Conservation (phyloP, 805 yeast species). For the Saturnispora saitoi region DNA sequence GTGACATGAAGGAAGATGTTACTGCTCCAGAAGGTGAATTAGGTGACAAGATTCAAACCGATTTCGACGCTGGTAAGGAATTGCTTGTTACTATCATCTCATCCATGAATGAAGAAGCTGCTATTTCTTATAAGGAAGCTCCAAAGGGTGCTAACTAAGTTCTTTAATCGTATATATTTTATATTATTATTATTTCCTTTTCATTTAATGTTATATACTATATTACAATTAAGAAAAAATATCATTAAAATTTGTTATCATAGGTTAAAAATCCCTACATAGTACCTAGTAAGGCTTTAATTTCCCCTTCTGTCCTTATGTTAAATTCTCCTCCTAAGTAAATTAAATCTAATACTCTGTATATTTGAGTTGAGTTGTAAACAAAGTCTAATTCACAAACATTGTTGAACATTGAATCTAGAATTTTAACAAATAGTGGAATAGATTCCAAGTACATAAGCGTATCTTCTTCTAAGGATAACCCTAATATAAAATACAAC, state of each 20-base stretch:
- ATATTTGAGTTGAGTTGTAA: conserved; percentile 81
- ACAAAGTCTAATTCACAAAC: conserved; percentile 93
- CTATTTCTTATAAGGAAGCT: conserved; percentile 97
- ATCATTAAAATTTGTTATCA: background rate
- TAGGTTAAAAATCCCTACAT: background rate
- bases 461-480: conserved; percentile 64
- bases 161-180: conserved; percentile 7
- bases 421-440: conserved; percentile 80
- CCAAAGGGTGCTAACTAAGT: conserved; percentile 47
- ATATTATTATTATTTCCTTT: background rate
- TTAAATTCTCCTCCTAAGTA: conserved; percentile 19
- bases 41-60: conserved; percentile 86
- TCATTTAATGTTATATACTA: background rate
- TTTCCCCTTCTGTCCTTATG: background rate
- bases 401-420: conserved; percentile 78
- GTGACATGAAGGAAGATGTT: conserved; percentile 99
- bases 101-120: conserved; percentile 99
- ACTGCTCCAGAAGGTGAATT: conserved; percentile 96
- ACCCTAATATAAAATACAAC: conserved; percentile 74
- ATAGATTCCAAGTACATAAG: conserved; percentile 74
- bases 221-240: too few relatives aligned
- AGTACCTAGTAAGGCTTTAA: background rate
- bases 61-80: conserved; percentile 97
- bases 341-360: conserved; percentile 77
- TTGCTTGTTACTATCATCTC: conserved; percentile 92